These are phyloP conservation scores for Euphorbia lathyris DNA, from an alignment of 345 rosid genomes.

Conservation along the genomic window DNA sequence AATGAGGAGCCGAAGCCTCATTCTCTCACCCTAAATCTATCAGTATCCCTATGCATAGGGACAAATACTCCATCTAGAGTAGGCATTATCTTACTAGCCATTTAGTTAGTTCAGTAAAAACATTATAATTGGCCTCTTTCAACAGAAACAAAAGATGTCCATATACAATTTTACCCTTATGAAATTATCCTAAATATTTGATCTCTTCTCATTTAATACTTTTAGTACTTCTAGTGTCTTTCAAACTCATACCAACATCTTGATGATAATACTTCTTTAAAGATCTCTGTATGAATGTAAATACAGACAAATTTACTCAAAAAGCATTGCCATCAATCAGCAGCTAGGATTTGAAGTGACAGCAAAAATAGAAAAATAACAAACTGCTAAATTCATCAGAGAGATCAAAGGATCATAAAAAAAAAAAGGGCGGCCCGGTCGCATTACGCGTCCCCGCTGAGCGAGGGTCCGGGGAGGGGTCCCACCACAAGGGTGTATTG, in stretches of 20 bases:
- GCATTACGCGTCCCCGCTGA: too few relatives aligned
- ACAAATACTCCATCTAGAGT: too few relatives aligned
- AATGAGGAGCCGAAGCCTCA: background rate
- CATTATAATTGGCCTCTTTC: too few relatives aligned
- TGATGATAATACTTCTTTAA: background rate
- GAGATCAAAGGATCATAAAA: slow-evolving; percentile 7
- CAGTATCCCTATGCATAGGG: too few relatives aligned
- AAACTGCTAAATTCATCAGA: background rate
- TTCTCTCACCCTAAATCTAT: background rate
- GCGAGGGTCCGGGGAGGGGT: too few relatives aligned
- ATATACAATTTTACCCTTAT: background rate
- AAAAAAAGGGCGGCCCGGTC: too few relatives aligned
- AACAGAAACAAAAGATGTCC: too few relatives aligned
- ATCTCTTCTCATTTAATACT: background rate
- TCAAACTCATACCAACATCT: too few relatives aligned
- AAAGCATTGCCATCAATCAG: background rate
- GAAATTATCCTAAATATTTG: background rate
- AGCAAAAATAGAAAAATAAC: background rate
- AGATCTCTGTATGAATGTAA: background rate
- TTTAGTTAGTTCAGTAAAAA: too few relatives aligned
- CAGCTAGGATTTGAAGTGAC: background rate
- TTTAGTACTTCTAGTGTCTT: too few relatives aligned
- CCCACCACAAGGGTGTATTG: too few relatives aligned
- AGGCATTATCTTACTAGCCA: too few relatives aligned
- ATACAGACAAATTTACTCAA: background rate